A percentile compares a stretch with the other conserved stretches of the same genome.
Evolutionary conservation across 2,329 filamentous ascomycete genomes (phyloP).

Genomic region (Raffaelea albimanens): DNA sequence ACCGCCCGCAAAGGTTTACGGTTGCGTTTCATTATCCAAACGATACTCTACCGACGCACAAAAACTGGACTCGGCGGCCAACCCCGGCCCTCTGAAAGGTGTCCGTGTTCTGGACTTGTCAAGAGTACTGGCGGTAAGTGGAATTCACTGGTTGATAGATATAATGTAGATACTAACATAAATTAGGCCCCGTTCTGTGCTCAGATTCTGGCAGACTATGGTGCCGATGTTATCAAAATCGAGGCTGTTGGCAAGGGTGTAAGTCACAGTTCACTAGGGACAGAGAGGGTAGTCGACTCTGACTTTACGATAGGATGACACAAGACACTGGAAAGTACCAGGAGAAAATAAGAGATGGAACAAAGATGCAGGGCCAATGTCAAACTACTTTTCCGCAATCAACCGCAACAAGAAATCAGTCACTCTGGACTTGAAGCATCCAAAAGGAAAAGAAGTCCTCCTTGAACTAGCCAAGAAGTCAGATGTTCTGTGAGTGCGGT

Average conservation of each 20-base stretch:
- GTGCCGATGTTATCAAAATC: constrained; percentile 32
- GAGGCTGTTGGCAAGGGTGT: constrained; percentile 17
- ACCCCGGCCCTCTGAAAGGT: background rate
- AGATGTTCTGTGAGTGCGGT: constrained; percentile 6
- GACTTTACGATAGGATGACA: constrained; percentile 13
- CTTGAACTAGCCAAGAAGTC: constrained; percentile 1
- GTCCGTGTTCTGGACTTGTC: constrained; percentile 6
- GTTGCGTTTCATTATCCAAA: background rate
- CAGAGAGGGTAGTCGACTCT: too few relatives aligned
- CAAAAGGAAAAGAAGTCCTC: constrained; percentile 1
- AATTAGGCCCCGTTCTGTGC: constrained; percentile 23
- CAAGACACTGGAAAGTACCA: constrained; percentile 1
- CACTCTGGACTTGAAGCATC: constrained; percentile 6
- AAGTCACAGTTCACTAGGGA: background rate
- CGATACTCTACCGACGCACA: background rate
- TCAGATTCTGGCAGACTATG: constrained; percentile 35
- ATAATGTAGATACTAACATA: background rate
- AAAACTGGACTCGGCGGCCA: background rate
- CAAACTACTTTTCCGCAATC: constrained; percentile 15
- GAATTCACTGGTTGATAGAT: background rate
- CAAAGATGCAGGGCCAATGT: constrained; percentile 17
- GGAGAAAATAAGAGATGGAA: background rate
- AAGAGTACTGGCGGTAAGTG: constrained; percentile 10
- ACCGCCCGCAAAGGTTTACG: too few relatives aligned
- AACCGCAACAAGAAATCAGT: constrained; percentile 8